Base-by-base conservation (phyloP, 2,329 filamentous ascomycete species). In the Geosmithia morbida region DNA sequence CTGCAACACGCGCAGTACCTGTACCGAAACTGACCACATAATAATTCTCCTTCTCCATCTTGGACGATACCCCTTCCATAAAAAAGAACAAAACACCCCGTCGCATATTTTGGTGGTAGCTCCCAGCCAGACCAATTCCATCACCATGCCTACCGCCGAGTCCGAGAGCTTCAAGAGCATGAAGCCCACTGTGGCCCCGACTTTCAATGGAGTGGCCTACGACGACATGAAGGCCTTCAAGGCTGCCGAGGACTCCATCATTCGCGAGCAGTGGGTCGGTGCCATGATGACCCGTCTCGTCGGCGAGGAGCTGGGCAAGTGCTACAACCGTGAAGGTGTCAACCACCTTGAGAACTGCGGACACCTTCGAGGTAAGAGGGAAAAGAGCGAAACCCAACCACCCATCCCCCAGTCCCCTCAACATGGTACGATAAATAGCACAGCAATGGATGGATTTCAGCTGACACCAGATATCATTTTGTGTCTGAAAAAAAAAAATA, bases 301-400 rank as follows among this genome's bases (percentile, higher is more conserved):
- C 48, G 72, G 84, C 53, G 83, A 90, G 63, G 86, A 92, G 71
- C 71, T 92, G 69, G 75, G 81, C 66, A 90, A 87, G 70, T 92
- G 86, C 72, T 92, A 92, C 67, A 79, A 80, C 66, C 74, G 79
- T 55, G 84, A 92, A 67, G 87, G 86, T 48, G 84, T 89, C 54
- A 92, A 92, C 66, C 86, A 92, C 64, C 67, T 92, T 63, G 86
- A 90, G 74, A 92, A 90, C 69, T 92, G 86, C 65, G 85, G 85
- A 54, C 71, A 76, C 58, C 65, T 90, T 66, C 75, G 86, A 83
- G 85, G 86, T 92, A 64, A 73, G 83, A 69, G 46, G 44, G 33
- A 39, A 17, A 22, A 19, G 22, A 26, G n/a, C n/a, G n/a, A n/a
- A n/a, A n/a, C n/a, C n/a, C 22, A 26, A 26, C 8, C 10, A 26